Evolutionary conservation across 345 rosid genomes (phyloP).

Genomic region (Gossypioides kirkii): DNA sequence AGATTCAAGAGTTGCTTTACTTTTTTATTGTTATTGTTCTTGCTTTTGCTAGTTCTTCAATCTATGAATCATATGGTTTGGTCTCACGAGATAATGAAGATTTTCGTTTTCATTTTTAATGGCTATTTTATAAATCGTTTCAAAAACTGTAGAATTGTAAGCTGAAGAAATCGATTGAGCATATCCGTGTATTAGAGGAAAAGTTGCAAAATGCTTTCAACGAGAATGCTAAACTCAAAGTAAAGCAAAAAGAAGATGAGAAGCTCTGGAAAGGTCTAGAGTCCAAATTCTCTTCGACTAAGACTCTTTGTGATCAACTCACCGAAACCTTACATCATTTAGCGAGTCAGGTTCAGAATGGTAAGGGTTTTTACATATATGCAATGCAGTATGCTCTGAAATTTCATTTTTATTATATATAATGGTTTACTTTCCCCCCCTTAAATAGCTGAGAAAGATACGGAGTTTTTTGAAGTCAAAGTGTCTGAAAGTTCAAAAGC

Average conservation of each 20-base stretch:
- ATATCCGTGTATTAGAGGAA: slow-evolving; percentile 57
- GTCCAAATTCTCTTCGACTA: slow-evolving; percentile 83
- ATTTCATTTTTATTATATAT: background rate
- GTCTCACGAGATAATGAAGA: background rate
- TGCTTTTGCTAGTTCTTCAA: background rate
- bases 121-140: slow-evolving; percentile 14
- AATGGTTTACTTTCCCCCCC: slow-evolving; percentile 7
- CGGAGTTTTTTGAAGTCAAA: slow-evolving; percentile 41
- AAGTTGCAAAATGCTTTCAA: slow-evolving; percentile 81
- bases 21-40: background rate
- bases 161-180: slow-evolving; percentile 69
- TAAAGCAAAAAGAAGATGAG: slow-evolving; percentile 84
- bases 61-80: slow-evolving; percentile 7
- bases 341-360: slow-evolving; percentile 75
- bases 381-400: background rate
- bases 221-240: slow-evolving; percentile 86
- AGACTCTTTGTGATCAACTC: slow-evolving; percentile 70
- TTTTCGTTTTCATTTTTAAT: background rate
- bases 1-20: background rate
- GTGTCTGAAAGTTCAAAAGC: slow-evolving; percentile 33
- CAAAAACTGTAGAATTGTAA: slow-evolving; percentile 53
- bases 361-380: slow-evolving; percentile 31
- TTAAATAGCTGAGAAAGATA: slow-evolving; percentile 64
- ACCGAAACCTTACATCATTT: slow-evolving; percentile 77
- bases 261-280: slow-evolving; percentile 92